Evolutionary conservation across 2,329 filamentous ascomycete species (phyloP), one percentile per base, ranked within the genome.

Genomic region (Fusarium sublunatum): DNA sequence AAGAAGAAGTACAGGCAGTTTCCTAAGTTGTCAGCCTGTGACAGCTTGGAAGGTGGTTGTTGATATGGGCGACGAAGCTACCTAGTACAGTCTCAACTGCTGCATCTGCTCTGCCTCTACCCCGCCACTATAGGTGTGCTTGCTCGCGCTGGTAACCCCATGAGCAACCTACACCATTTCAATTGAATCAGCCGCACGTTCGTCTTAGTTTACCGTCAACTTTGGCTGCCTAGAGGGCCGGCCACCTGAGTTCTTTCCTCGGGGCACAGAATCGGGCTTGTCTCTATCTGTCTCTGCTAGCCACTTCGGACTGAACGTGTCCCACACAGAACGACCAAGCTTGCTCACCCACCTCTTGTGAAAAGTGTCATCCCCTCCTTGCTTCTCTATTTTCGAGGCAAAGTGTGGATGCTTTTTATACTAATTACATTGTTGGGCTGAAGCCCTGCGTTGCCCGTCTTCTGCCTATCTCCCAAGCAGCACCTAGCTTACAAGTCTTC

Each of bases 201-300:
- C 51, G 25, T 49, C 44, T 45, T 38, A 51, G 26, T 61, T 22
- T 41, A 6, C 28, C 42, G 41, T 53, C 43, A 47, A 36, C 44
- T 41, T 24, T 60, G 43, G 46, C 50, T 65, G 40, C 45, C 56
- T 51, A 32, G 40, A 46, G 40, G 41, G 29, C 11, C 38, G 36
- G 48, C 29, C 42, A 52, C 54, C 43, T 31, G 46, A 58, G 38
- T 28, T 41, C 15, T 7, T 38, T 22, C 28, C n/a, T 50, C 13
- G 47, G 36, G 45, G 43, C 38, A 26, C 46, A 61, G 46, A 47
- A 25, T 44, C 43, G 44, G 22, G n/a, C 31, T 51, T 12, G 15
- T 52, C 58, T 38, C 36, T 59, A 55, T 57, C 42, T 55, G 53
- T 62, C 58, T 53, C 53, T 61, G 42, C 53, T 52, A 70, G 52